phyloP scores from a whole-genome alignment of 2,329 filamentous ascomycete species.

The Boeremia lycopersici region DNA sequence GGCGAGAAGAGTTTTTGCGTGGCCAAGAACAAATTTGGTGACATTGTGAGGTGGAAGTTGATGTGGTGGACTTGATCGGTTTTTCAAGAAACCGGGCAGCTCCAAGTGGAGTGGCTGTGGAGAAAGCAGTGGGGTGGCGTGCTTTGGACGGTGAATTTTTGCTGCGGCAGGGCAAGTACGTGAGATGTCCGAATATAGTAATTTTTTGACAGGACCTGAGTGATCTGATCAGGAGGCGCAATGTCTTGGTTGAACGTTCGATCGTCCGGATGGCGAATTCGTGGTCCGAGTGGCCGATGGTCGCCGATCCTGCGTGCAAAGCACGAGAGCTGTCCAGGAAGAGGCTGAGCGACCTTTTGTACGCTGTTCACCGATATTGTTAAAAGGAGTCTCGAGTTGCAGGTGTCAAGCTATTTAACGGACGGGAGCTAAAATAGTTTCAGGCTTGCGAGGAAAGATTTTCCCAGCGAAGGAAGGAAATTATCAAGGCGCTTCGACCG shows the following conservation, averaged over 20 bases:
- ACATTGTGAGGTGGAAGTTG: constrained; percentile 44
- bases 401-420: constrained; percentile 31
- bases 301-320: constrained; percentile 35
- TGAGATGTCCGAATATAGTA: constrained; percentile 13
- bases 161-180: constrained; percentile 20
- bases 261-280: constrained; percentile 16
- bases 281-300: constrained; percentile 27
- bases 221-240: constrained; percentile 18
- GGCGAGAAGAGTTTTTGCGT: constrained; percentile 57
- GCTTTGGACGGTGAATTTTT: not conserved
- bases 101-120: constrained; percentile 16
- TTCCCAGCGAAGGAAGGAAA: constrained; percentile 34
- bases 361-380: constrained; percentile 19
- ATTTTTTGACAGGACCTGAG: not conserved
- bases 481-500: constrained; percentile 28
- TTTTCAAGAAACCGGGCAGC: not conserved
- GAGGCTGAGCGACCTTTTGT: constrained; percentile 24
- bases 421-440: constrained; percentile 44
- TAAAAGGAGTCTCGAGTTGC: constrained; percentile 19
- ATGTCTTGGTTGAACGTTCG: constrained; percentile 15
- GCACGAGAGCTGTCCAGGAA: constrained; percentile 34
- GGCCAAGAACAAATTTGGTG: constrained; percentile 58
- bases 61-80: not conserved
- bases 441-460: constrained; percentile 30
- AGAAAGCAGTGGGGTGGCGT: constrained; percentile 14